phyloP scores from a whole-genome alignment of 257 asterid genomes.

The Lithospermum erythrorhizon region DNA sequence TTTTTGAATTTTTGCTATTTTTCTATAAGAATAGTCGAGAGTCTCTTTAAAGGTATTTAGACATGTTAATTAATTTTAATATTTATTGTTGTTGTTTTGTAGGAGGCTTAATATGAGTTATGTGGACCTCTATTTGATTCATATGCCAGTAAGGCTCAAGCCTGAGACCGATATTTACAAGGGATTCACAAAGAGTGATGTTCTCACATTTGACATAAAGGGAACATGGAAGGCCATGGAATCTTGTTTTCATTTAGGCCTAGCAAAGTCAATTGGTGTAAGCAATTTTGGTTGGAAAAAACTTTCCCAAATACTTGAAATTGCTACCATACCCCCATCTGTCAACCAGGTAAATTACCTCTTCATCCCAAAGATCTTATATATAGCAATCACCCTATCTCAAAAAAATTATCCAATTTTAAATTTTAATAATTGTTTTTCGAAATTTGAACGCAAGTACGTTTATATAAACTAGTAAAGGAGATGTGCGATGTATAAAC shows the following conservation, averaged over 20 bases:
- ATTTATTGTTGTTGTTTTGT: not conserved
- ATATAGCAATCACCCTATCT: too few species aligned
- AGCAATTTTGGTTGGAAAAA: slow-evolving; percentile 48
- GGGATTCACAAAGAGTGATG: slow-evolving; percentile 12
- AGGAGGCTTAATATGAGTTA: slow-evolving; percentile 44
- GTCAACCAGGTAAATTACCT: slow-evolving; percentile 33
- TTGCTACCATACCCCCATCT: slow-evolving; percentile 48
- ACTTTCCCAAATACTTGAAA: slow-evolving; percentile 21
- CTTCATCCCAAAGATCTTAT: too few species aligned
- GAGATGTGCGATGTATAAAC: too few species aligned
- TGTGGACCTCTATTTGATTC: slow-evolving; percentile 56
- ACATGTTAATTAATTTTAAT: too few species aligned
- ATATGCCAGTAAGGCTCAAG: slow-evolving; percentile 37
- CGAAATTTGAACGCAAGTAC: too few species aligned
- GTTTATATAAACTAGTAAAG: too few species aligned
- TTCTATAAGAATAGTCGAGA: too few species aligned
- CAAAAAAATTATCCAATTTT: too few species aligned
- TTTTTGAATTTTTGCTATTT: too few species aligned
- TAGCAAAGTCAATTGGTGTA: slow-evolving; percentile 57
- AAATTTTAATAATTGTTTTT: too few species aligned
- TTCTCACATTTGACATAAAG: slow-evolving; percentile 30
- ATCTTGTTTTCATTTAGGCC: slow-evolving; percentile 43
- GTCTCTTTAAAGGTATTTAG: too few species aligned
- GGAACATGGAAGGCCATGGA: slow-evolving; percentile 70
- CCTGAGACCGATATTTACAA: slow-evolving; percentile 17